Percentiles rank a stretch among this genome's conserved stretches.
Evolutionary conservation across 2,329 filamentous ascomycete species (phyloP).

Genomic region (Tolypocladium inflatum): DNA sequence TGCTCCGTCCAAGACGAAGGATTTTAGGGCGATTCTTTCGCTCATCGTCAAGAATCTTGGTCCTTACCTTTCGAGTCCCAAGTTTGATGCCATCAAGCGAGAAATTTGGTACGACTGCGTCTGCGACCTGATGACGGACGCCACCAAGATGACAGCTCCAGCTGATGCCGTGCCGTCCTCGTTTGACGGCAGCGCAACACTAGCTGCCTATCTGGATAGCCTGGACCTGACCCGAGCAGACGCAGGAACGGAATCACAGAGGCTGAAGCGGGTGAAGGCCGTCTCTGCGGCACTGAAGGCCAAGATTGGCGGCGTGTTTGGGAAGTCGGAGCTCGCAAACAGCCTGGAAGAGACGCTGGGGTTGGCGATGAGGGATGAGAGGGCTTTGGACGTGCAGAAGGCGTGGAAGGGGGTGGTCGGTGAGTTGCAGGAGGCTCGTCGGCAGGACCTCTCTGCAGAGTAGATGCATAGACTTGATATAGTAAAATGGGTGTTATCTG

Average conservation of each 20-base stretch:
- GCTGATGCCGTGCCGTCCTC: constrained; percentile 10
- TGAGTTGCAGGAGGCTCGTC: constrained; percentile 13
- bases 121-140: constrained; percentile 35
- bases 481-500: too few species aligned
- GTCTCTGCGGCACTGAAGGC: constrained; percentile 31
- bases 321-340: constrained; percentile 12
- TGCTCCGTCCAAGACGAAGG: constrained; percentile 27
- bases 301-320: constrained; percentile 33
- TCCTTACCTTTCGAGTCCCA: constrained; percentile 27
- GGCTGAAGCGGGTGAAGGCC: constrained; percentile 36
- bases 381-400: constrained; percentile 35
- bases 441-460: background rate
- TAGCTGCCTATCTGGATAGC: constrained; percentile 32
- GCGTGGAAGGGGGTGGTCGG: constrained; percentile 27
- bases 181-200: constrained; percentile 8
- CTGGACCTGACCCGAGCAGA: constrained; percentile 37
- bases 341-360: constrained; percentile 23
- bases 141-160: constrained; percentile 12
- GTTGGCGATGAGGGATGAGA: constrained; percentile 28
- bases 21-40: constrained; percentile 25
- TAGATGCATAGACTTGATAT: background rate
- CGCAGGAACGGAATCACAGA: constrained; percentile 41
- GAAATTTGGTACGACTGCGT: constrained; percentile 44
- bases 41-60: constrained; percentile 29
- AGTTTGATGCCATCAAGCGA: constrained; percentile 34